Percentiles rank a stretch among this genome's conserved stretches.
Conservation (phyloP, 306 rosid species). For the Dalbergia oliveri region DNA sequence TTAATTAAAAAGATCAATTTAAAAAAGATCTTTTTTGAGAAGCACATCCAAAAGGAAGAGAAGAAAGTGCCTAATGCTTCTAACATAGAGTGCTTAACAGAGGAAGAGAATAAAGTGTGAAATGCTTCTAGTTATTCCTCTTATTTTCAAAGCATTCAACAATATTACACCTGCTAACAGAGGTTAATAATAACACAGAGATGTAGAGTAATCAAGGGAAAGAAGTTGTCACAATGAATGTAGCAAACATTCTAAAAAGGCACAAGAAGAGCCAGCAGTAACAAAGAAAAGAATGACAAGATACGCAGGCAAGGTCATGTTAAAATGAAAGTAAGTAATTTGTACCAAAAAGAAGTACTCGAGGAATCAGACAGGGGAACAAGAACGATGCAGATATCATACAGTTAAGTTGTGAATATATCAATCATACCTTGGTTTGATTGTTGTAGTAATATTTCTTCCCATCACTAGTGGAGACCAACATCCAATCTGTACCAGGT, state of each 20-base stretch:
- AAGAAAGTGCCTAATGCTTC: too few relatives aligned
- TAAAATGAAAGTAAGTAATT: neutral
- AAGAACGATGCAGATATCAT: conserved; percentile 7
- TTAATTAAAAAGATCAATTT: too few relatives aligned
- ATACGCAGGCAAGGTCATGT: neutral
- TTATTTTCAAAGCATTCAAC: neutral
- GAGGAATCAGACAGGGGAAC: conserved; percentile 11
- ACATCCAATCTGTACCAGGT: conserved; percentile 90
- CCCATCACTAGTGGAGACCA: conserved; percentile 87
- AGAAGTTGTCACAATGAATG: neutral
- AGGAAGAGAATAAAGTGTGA: neutral
- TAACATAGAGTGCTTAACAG: neutral
- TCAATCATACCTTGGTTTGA: conserved; percentile 78
- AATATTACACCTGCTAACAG: conserved; percentile 1
- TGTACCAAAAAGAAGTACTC: conserved; percentile 17
- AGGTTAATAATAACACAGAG: neutral
- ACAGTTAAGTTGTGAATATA: conserved; percentile 14
- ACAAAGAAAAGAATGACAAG: neutral
- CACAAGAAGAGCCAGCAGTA: neutral
- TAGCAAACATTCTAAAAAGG: conserved; percentile 11
- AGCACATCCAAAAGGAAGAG: too few relatives aligned
- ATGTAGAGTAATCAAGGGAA: neutral
- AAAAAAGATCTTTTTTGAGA: too few relatives aligned
- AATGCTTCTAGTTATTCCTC: neutral
- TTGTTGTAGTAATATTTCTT: conserved; percentile 89